Percentiles rank a stretch among this genome's conserved stretches.
These are phyloP conservation scores for Ceratopteris richardii DNA, from an alignment of 75 land plant genomes.

Conservation along the genomic window DNA sequence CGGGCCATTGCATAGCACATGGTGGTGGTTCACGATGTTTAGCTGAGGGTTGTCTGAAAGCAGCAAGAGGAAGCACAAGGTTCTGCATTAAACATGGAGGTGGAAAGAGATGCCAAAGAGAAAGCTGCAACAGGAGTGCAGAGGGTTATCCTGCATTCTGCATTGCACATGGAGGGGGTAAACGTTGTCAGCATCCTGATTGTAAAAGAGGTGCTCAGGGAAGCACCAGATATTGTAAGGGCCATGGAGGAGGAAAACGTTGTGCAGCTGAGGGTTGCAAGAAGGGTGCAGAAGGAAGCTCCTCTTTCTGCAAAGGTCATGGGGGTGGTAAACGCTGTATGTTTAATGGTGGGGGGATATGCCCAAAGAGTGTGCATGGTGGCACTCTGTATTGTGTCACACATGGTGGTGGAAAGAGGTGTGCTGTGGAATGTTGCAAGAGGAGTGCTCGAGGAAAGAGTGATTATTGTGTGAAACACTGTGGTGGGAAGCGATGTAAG, in stretches of 20 bases:
- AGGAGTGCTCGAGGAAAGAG: slow-evolving; percentile 89
- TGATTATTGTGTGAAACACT: slow-evolving; percentile 79
- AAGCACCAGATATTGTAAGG: slow-evolving; percentile 92
- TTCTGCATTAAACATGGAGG: slow-evolving; percentile 89
- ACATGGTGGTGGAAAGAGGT: slow-evolving; percentile 91
- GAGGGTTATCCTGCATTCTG: slow-evolving; percentile 90
- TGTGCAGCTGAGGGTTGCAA: slow-evolving; percentile 69
- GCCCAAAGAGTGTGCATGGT: slow-evolving; percentile 92
- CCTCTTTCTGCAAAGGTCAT: slow-evolving; percentile 84
- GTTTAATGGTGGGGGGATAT: slow-evolving; percentile 84
- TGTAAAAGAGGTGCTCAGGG: slow-evolving; percentile 95
- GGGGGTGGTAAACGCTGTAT: slow-evolving; percentile 91
- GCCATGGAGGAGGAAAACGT: slow-evolving; percentile 91
- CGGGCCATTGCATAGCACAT: slow-evolving; percentile 85
- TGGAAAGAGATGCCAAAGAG: slow-evolving; percentile 82
- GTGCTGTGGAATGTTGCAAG: slow-evolving; percentile 66
- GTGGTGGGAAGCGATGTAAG: slow-evolving; percentile 89
- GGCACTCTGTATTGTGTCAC: slow-evolving; percentile 87
- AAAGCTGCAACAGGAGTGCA: slow-evolving; percentile 86
- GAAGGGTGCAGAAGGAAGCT: slow-evolving; percentile 93
- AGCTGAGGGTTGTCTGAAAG: slow-evolving; percentile 62
- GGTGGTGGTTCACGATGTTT: slow-evolving; percentile 91
- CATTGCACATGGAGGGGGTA: slow-evolving; percentile 93
- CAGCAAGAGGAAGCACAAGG: slow-evolving; percentile 94
- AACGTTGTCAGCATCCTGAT: slow-evolving; percentile 54